These are phyloP conservation scores for Lithocarpus polystachyus DNA, from an alignment of 306 rosid genomes.

Conservation along the genomic window DNA sequence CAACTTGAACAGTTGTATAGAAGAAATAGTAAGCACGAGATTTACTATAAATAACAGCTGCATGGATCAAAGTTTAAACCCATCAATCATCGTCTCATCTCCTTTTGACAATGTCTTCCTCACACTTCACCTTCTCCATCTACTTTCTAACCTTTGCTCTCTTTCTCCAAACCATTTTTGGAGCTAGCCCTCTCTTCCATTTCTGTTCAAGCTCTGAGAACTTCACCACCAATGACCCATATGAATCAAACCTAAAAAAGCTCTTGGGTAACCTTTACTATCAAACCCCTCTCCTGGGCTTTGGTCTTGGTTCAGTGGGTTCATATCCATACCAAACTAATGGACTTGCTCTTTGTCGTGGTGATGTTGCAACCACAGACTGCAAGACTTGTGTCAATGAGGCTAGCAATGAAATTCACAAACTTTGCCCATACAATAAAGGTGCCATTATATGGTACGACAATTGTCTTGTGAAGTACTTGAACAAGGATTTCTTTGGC, in stretches of 20 bases:
- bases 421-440: background rate
- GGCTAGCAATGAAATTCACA: background rate
- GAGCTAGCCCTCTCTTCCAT: background rate
- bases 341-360: background rate
- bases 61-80: too few relatives aligned
- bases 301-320: background rate
- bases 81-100: background rate
- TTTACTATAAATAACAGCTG: background rate
- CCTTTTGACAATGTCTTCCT: background rate
- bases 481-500: background rate
- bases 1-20: background rate
- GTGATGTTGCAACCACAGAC: background rate
- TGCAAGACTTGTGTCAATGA: background rate
- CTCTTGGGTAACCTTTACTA: background rate
- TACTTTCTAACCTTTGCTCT: background rate
- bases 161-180: background rate
- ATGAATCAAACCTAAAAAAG: background rate
- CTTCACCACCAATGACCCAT: constrained; percentile 4
- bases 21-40: background rate
- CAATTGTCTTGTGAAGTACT: background rate
- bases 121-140: background rate
- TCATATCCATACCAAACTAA: background rate
- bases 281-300: background rate
- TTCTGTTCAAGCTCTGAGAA: background rate
- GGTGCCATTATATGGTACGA: constrained; percentile 1